These are phyloP conservation scores for Coemansia sp. DNA, from an alignment of 192 early-diverging fungal genomes.

Conservation along the genomic window DNA sequence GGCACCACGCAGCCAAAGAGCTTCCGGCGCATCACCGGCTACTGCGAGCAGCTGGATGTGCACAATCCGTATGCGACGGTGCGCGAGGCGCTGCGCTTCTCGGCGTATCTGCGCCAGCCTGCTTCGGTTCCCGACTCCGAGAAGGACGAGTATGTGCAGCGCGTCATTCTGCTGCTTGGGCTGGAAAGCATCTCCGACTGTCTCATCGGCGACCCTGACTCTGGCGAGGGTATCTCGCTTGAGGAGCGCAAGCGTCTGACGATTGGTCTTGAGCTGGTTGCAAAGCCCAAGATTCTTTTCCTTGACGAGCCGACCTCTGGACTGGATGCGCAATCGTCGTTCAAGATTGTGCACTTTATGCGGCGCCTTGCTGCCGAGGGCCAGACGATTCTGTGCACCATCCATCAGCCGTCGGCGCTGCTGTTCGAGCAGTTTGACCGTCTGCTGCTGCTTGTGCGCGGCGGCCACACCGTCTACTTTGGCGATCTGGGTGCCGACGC, in stretches of 20 bases:
- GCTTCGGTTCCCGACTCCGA: slow-evolving; percentile 62
- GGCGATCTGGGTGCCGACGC: slow-evolving; percentile 76
- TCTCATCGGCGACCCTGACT: slow-evolving; percentile 70
- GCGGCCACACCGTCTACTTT: slow-evolving; percentile 79
- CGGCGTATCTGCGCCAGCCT: slow-evolving; percentile 70
- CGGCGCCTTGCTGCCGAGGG: slow-evolving; percentile 64
- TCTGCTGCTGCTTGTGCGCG: slow-evolving; percentile 74
- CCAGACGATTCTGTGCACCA: slow-evolving; percentile 76
- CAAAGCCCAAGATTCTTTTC: slow-evolving; percentile 79
- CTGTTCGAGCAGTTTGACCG: slow-evolving; percentile 88
- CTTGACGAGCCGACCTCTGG: slow-evolving; percentile 92
- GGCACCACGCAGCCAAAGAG: slow-evolving; percentile 54
- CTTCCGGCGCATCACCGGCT: slow-evolving; percentile 73
- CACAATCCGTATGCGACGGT: slow-evolving; percentile 75
- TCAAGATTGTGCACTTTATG: slow-evolving; percentile 75
- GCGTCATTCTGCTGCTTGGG: slow-evolving; percentile 74
- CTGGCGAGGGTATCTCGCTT: slow-evolving; percentile 77
- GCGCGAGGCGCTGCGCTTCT: slow-evolving; percentile 65
- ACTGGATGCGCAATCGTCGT: slow-evolving; percentile 74
- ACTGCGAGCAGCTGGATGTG: slow-evolving; percentile 85
- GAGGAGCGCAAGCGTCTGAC: slow-evolving; percentile 88
- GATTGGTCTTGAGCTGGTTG: slow-evolving; percentile 83
- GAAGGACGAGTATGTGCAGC: slow-evolving; percentile 73
- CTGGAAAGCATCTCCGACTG: slow-evolving; percentile 73
- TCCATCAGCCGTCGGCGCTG: slow-evolving; percentile 86